Base-by-base conservation (phyloP, 352 stramenopile species). In the Globisporangium ultimum region DNA sequence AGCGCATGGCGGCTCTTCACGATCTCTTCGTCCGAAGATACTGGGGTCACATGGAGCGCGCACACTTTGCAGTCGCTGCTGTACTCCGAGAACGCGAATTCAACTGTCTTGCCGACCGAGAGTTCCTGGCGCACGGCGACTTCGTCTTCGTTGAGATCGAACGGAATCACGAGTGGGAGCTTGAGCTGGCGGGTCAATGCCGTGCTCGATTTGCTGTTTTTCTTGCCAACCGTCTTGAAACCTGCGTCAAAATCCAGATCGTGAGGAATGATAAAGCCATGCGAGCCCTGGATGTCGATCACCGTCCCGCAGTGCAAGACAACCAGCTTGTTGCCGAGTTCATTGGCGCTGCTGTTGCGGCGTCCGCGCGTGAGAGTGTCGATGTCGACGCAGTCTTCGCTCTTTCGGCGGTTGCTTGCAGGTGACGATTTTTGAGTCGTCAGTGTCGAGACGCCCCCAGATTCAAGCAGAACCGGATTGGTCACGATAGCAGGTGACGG, bases 251-350 rank as follows among this genome's bases (percentile, higher is more conserved):
- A 61, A n/a, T 60, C 71, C 49, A 87, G 52, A 54, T 82, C 75
- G 70, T 91, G 81, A 57, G 78, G 81, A 60, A 91, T 91, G 65
- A 91, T 84, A 60, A 88, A 85, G 32, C 81, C 81, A 34, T 84
- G 81, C 40, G 78, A 78, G 38, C 81, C 81, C 61, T 91, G 76
- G 36, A 91, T 79, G 58, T 91, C 79, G 64, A 91, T 91, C 42
- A 91, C 72, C 21, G 81, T 91, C 47, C 81, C 81, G 48, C 79
- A 91, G 71, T 91, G 78, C 49, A 89, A 64, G 48, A 88, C 77
- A 18, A 81, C 71, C n/a, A 91, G 63, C 60, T 79, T 84, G 59
- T 70, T 84, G 50, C 66, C 66, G 17, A 74, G 52, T 55, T 86
- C 73, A 36, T 10, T 57, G 15, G 46, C 34, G 57, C 61, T 67